Conservation (phyloP, 108 stramenopile genomes). For the Fragilariopsis cylindrus region DNA sequence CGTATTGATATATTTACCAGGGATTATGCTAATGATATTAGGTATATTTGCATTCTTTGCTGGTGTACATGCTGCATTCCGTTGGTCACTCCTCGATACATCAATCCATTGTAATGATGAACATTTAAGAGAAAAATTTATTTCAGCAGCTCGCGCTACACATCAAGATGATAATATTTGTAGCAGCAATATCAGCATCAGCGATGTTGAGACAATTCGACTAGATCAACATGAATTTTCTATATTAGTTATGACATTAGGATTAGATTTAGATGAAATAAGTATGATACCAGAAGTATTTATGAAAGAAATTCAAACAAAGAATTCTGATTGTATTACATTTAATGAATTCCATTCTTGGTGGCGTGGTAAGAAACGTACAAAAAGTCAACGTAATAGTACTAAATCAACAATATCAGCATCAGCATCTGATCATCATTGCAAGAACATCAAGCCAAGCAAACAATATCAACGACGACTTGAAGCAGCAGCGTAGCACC, state of each 20-base stretch:
- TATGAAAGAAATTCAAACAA: neutral
- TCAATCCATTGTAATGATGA: conserved; percentile 40
- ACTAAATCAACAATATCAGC: neutral
- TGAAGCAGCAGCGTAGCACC: too few species aligned
- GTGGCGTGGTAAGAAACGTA: conserved; percentile 5
- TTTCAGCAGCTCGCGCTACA: neutral
- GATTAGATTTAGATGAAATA: conserved; percentile 52
- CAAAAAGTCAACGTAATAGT: neutral
- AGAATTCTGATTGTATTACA: neutral
- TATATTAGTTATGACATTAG: conserved; percentile 40
- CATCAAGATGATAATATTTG: conserved; percentile 37
- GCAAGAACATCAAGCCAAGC: too few species aligned
- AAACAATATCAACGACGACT: too few species aligned
- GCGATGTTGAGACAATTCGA: neutral
- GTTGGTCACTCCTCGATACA: conserved; percentile 28
- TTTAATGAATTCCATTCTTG: conserved; percentile 1
- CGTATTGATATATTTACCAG: conserved; percentile 1
- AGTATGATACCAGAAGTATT: neutral
- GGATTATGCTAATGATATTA: conserved; percentile 28
- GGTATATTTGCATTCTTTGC: conserved; percentile 39
- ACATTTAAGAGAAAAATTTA: conserved; percentile 42
- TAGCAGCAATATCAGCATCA: conserved; percentile 27
- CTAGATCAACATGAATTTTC: conserved; percentile 32
- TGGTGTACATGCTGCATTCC: conserved; percentile 35
- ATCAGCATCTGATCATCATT: too few species aligned